These are phyloP conservation scores for Xerophyta viscosa DNA, from an alignment of 106 monocot species.

Conservation along the genomic window DNA sequence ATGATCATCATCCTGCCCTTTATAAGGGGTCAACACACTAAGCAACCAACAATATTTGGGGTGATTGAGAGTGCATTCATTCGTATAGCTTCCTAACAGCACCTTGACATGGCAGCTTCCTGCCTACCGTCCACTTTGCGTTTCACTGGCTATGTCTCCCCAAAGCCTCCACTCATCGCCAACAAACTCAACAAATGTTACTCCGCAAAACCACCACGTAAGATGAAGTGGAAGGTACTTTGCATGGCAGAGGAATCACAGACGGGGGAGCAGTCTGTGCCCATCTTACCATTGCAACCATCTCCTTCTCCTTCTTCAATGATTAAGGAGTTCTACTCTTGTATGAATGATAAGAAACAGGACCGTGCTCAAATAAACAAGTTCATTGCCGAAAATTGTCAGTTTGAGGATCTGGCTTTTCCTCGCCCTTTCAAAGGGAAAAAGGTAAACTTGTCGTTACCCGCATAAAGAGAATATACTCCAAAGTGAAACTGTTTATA, in stretches of 20 bases:
- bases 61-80: no score
- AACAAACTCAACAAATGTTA: no score
- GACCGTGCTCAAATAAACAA: constrained; percentile 17
- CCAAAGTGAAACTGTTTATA: no score
- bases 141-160: no score
- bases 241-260: not conserved
- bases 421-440: constrained; percentile 32
- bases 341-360: constrained; percentile 41
- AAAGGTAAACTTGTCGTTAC: constrained; percentile 36
- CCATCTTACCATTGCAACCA: not conserved
- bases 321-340: constrained; percentile 25
- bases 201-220: no score
- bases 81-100: no score
- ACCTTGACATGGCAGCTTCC: no score
- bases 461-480: no score
- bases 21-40: no score
- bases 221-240: not conserved
- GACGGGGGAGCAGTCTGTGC: not conserved
- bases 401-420: constrained; percentile 50
- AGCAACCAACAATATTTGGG: no score
- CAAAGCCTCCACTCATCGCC: no score
- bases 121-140: no score
- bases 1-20: not conserved
- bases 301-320: constrained; percentile 15
- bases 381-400: constrained; percentile 40